Evolutionary conservation across 1,284 basidiomycete species (phyloP).

Genomic region (Paramarasmius palmivorus): DNA sequence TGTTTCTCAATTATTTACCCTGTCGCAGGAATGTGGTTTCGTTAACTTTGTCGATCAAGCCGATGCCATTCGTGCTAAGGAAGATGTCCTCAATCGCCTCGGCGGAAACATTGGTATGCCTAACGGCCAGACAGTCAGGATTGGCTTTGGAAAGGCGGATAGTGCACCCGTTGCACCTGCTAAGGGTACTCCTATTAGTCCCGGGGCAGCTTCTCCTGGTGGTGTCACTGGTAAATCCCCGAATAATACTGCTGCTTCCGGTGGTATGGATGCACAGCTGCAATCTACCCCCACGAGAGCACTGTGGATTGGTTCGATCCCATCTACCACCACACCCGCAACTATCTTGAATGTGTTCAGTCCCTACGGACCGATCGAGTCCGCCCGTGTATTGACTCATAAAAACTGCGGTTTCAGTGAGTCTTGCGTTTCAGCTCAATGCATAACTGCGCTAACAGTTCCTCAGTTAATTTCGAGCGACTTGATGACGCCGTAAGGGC

Average conservation of each 20-base stretch:
- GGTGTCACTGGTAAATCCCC: slow-evolving; percentile 49
- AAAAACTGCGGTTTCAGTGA: slow-evolving; percentile 95
- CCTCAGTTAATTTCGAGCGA: slow-evolving; percentile 91
- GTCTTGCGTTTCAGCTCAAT: slow-evolving; percentile 30
- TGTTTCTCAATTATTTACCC: slow-evolving; percentile 7
- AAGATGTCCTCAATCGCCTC: slow-evolving; percentile 93
- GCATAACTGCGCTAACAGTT: slow-evolving; percentile 12
- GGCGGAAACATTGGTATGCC: slow-evolving; percentile 93
- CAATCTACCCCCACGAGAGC: slow-evolving; percentile 90
- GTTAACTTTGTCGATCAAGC: slow-evolving; percentile 96
- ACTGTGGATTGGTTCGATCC: slow-evolving; percentile 95
- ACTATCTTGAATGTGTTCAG: slow-evolving; percentile 93
- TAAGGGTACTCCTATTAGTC: slow-evolving; percentile 65
- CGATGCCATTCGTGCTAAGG: slow-evolving; percentile 94
- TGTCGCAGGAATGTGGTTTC: slow-evolving; percentile 89
- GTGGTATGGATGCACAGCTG: slow-evolving; percentile 76
- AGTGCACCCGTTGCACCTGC: slow-evolving; percentile 88
- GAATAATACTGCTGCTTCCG: slow-evolving; percentile 44
- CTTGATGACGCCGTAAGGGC: slow-evolving; percentile 95
- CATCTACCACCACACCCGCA: slow-evolving; percentile 88
- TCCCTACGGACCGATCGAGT: slow-evolving; percentile 96
- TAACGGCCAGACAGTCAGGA: slow-evolving; percentile 91
- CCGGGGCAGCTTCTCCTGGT: slow-evolving; percentile 65
- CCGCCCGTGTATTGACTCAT: slow-evolving; percentile 91
- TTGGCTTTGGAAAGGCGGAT: slow-evolving; percentile 97